Base-by-base conservation (phyloP, 345 rosid species). In the Noccaea caerulescens region DNA sequence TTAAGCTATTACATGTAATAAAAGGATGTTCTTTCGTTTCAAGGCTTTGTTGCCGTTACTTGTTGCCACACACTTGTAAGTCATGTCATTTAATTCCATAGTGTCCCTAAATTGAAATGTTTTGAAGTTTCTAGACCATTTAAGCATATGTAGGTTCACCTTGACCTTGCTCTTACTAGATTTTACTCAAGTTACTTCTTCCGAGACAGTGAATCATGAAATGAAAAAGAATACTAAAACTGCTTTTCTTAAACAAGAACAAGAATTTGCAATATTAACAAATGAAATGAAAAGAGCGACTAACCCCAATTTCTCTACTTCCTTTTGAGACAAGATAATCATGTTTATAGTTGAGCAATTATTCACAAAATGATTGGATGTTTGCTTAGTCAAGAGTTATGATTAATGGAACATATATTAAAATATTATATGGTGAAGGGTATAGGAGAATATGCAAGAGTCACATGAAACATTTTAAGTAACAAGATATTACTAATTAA, bases 21-120 rank as follows among this genome's bases (percentile, higher is more conserved):
- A 25, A 66, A 61, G 27, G 5, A 66, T 52, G 14, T 27, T 4
- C 18, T 16, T 30, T 60, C 4, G 57, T 72, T 43, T 44, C 38
- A 72, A 54, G 14, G 76, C 50, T 37, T 72, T 72, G 64, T 36
- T 72, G 76, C 64, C 76, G 63, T 36, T 36, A 55, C 55, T 25
- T 13, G 57, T 4, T 23, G 33, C 76, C 76, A 72, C 64, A 63
- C 46, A 72, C 70, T 54, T 55, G 57, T 20, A 54, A 54, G 58
- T 63, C 47, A 55, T 36, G 70, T 45, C 70, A 72, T 63, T 63
- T 23, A 72, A 63, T 55, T 63, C 10, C 58, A 36, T 55, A 16
- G 13, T 63, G 58, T 55, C 69, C 61, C 41, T 10, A 39, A 42
- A 46, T 8, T 25, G 14, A 44, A 4, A 7, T 5, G 8, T 61